Percentiles rank a stretch among this genome's conserved stretches.
These are phyloP conservation scores for Panicum miliaceum DNA, from an alignment of 176 grass and related monocot species.

Conservation along the genomic window DNA sequence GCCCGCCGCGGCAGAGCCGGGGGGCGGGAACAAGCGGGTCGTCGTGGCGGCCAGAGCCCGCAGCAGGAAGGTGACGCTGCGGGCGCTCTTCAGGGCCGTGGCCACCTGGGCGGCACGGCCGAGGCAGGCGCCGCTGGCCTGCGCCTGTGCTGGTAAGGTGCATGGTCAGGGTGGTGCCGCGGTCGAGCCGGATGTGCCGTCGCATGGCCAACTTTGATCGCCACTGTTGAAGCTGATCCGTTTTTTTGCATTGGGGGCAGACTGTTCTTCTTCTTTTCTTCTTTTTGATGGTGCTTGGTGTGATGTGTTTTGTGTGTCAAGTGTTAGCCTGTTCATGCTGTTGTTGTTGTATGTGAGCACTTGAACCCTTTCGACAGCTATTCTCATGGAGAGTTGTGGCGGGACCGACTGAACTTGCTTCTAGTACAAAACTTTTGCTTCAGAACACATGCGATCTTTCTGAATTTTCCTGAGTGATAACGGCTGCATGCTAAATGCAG, in stretches of 20 bases:
- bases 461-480: background rate
- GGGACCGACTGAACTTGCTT: slow-evolving; percentile 2
- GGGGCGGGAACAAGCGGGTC: background rate
- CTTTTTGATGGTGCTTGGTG: background rate
- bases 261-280: background rate
- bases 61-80: slow-evolving; percentile 49
- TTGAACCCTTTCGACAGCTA: background rate
- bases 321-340: background rate
- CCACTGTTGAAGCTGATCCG: background rate
- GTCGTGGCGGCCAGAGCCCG: background rate
- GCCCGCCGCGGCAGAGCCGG: background rate
- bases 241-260: background rate
- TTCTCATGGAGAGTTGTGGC: background rate
- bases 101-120: slow-evolving; percentile 38
- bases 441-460: background rate
- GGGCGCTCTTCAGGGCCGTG: slow-evolving; percentile 45
- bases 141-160: slow-evolving; percentile 18
- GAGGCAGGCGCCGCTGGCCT: background rate
- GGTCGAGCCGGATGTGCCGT: slow-evolving; percentile 14
- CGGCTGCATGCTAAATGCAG: background rate
- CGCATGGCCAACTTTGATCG: background rate
- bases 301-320: background rate
- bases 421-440: background rate
- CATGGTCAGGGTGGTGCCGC: background rate
- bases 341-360: background rate